These are phyloP conservation scores for Carallia pectinifolia DNA, from an alignment of 345 rosid genomes.

Conservation along the genomic window DNA sequence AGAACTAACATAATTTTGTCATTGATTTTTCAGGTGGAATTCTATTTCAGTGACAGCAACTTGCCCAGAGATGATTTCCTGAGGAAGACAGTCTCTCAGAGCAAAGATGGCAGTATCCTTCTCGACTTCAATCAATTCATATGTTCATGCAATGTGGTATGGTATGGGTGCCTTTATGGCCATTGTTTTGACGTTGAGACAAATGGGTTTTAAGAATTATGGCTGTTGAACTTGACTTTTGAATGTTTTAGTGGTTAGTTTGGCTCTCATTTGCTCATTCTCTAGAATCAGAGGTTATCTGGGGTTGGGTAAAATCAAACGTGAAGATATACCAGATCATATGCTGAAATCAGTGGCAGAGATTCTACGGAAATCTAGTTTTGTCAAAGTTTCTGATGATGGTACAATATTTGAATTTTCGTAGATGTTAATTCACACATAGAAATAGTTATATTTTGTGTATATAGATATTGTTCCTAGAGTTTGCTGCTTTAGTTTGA, in stretches of 20 bases:
- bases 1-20: neutral
- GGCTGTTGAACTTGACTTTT: constrained; percentile 15
- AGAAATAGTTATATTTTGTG: too few relatives aligned
- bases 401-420: constrained; percentile 17
- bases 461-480: too few relatives aligned
- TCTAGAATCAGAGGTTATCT: constrained; percentile 40
- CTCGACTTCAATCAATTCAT: neutral
- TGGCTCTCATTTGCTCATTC: constrained; percentile 44
- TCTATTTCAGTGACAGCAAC: constrained; percentile 44
- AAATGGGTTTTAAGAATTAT: neutral
- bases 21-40: constrained; percentile 28
- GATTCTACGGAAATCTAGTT: constrained; percentile 25
- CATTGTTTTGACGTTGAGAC: too few relatives aligned
- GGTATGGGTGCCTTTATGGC: too few relatives aligned
- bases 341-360: constrained; percentile 26
- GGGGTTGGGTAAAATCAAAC: constrained; percentile 24
- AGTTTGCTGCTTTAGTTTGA: too few relatives aligned
- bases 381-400: constrained; percentile 39
- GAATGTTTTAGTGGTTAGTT: constrained; percentile 34
- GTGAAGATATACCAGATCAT: constrained; percentile 25
- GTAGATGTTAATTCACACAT: too few relatives aligned
- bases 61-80: constrained; percentile 36
- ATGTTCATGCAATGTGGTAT: neutral
- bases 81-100: constrained; percentile 18
- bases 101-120: constrained; percentile 46